Percentiles rank a stretch among this genome's conserved stretches.
phyloP scores from a whole-genome alignment of 306 rosid species.

The Inga leiocalycina region DNA sequence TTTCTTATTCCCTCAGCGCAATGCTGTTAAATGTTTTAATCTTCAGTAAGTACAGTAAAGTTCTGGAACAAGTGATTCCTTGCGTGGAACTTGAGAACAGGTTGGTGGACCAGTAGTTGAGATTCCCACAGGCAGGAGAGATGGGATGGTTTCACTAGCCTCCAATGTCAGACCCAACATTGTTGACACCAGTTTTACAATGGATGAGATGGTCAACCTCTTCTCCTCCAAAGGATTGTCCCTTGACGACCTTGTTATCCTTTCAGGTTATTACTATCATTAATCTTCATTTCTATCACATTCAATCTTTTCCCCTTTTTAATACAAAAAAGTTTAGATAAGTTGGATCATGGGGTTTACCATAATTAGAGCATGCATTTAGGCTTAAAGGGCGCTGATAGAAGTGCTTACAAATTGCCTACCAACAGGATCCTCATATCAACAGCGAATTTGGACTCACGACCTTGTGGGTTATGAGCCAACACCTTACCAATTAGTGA shows the following conservation, averaged over 20 bases:
- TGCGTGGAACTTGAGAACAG: slow-evolving; percentile 45
- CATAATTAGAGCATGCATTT: too few relatives aligned
- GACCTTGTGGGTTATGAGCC: too few relatives aligned
- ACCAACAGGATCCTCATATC: too few relatives aligned
- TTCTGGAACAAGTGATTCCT: slow-evolving; percentile 17
- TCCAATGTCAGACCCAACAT: slow-evolving; percentile 89
- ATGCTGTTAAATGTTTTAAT: background rate
- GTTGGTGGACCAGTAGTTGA: slow-evolving; percentile 73
- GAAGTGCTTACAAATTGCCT: too few relatives aligned
- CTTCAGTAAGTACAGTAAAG: slow-evolving; percentile 17
- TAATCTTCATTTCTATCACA: background rate
- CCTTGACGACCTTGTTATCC: slow-evolving; percentile 73
- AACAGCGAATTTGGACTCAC: too few relatives aligned
- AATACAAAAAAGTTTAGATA: too few relatives aligned
- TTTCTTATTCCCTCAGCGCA: slow-evolving; percentile 7
- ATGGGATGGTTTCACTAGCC: slow-evolving; percentile 73
- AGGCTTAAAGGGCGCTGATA: too few relatives aligned
- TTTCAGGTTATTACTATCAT: slow-evolving; percentile 56
- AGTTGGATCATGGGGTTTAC: too few relatives aligned
- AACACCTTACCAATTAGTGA: too few relatives aligned
- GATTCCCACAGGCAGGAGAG: slow-evolving; percentile 84
- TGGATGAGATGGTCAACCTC: slow-evolving; percentile 70
- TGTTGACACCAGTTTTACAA: slow-evolving; percentile 79
- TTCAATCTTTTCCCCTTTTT: background rate
- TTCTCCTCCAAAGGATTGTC: slow-evolving; percentile 80